These are phyloP conservation scores for Septoria petroselini DNA, from an alignment of 2,329 filamentous ascomycete species.

Conservation along the genomic window DNA sequence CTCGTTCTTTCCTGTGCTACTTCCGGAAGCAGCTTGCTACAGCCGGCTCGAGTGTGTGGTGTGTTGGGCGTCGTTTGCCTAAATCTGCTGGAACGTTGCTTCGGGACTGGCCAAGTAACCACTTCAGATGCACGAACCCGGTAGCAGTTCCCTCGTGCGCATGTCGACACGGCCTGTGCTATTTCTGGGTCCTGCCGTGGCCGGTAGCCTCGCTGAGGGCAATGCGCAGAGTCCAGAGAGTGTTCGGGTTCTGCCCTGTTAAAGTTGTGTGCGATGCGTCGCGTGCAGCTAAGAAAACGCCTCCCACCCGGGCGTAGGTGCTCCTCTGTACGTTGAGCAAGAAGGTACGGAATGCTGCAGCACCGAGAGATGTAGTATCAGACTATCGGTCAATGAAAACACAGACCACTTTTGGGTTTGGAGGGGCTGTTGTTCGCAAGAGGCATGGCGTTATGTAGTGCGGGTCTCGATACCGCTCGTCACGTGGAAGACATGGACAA, in stretches of 20 bases:
- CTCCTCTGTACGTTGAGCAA: no score
- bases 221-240: neutral
- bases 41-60: neutral
- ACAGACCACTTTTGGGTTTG: conserved; percentile 4
- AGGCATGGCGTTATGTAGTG: conserved; percentile 6
- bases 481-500: no score
- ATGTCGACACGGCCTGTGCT: neutral
- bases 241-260: conserved; percentile 1
- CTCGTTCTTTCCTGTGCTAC: neutral
- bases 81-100: neutral
- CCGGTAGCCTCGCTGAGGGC: no score
- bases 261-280: neutral
- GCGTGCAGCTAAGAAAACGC: no score
- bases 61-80: neutral
- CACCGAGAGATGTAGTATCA: neutral
- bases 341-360: neutral
- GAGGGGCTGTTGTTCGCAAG: conserved; percentile 8
- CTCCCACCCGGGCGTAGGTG: no score
- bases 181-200: no score
- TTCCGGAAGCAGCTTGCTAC: conserved; percentile 2
- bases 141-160: conserved; percentile 1
- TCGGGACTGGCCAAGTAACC: no score
- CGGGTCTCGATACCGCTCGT: conserved; percentile 1
- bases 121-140: conserved; percentile 1
- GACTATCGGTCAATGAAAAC: conserved; percentile 4